phyloP scores from a whole-genome alignment of 192 early-diverging fungal genomes.

The Entomortierella lignicola region DNA sequence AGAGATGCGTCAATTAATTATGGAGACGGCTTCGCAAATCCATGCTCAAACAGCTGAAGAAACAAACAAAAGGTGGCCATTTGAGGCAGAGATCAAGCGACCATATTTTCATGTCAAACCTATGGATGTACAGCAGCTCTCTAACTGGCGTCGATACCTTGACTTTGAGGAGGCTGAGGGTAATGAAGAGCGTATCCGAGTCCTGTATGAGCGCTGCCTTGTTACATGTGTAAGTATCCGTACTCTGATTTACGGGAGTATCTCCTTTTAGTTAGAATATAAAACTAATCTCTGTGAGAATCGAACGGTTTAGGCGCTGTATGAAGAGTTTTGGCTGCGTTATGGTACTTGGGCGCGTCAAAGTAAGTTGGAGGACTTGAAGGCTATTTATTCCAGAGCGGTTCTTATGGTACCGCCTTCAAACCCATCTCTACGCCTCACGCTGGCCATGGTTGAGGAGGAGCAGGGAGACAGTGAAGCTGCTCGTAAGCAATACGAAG shows the following conservation, averaged over 20 bases:
- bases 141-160: conserved; percentile 79
- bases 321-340: conserved; percentile 83
- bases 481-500: conserved; percentile 69
- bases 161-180: conserved; percentile 77
- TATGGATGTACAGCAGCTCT: conserved; percentile 73
- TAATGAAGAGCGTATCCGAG: conserved; percentile 65
- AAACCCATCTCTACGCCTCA: conserved; percentile 66
- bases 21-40: conserved; percentile 62
- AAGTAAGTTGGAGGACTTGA: conserved; percentile 59
- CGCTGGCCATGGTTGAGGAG: conserved; percentile 73
- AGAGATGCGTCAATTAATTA: conserved; percentile 67
- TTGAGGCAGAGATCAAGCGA: conserved; percentile 80
- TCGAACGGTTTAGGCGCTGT: conserved; percentile 64
- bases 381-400: conserved; percentile 67
- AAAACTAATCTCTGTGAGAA: background rate
- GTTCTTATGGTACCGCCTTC: conserved; percentile 64
- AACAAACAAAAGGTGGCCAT: conserved; percentile 81
- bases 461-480: conserved; percentile 64
- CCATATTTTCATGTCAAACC: conserved; percentile 86
- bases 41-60: conserved; percentile 75
- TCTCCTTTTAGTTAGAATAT: background rate
- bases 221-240: conserved; percentile 75
- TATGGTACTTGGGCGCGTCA: conserved; percentile 70
- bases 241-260: too few relatives aligned
- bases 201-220: conserved; percentile 79